Evolutionary conservation across 495 filamentous ascomycete species (phyloP).

Genomic region (Xylaria longipes): DNA sequence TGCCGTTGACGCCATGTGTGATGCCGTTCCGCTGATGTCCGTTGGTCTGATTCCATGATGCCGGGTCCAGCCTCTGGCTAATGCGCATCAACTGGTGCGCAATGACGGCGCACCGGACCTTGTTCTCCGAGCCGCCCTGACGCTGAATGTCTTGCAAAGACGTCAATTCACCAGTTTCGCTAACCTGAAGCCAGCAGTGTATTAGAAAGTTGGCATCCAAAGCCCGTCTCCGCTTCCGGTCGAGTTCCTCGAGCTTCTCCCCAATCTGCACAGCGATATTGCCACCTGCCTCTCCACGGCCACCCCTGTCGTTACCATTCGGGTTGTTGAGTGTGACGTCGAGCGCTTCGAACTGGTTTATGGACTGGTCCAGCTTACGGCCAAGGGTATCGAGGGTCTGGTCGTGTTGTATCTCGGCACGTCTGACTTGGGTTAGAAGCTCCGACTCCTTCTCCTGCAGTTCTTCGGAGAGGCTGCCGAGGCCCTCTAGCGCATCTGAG

Average conservation of each 20-base stretch:
- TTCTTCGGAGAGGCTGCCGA: slow-evolving; percentile 83
- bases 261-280: slow-evolving; percentile 94
- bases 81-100: slow-evolving; percentile 87
- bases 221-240: slow-evolving; percentile 86
- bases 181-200: slow-evolving; percentile 94
- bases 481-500: slow-evolving; percentile 71
- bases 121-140: slow-evolving; percentile 81
- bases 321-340: slow-evolving; percentile 76
- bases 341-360: slow-evolving; percentile 86
- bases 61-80: slow-evolving; percentile 79
- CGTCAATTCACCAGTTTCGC: slow-evolving; percentile 79
- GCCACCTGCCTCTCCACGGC: slow-evolving; percentile 69
- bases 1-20: slow-evolving; percentile 53
- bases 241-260: slow-evolving; percentile 89
- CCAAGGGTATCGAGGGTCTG: slow-evolving; percentile 85
- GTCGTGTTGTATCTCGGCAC: slow-evolving; percentile 90
- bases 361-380: slow-evolving; percentile 85
- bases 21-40: slow-evolving; percentile 60
- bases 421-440: slow-evolving; percentile 82
- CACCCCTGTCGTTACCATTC: slow-evolving; percentile 48
- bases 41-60: slow-evolving; percentile 69
- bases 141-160: slow-evolving; percentile 80
- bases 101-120: slow-evolving; percentile 87
- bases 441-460: slow-evolving; percentile 88
- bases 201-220: slow-evolving; percentile 94